Evolutionary conservation across 2,329 filamentous ascomycete species (phyloP).

Genomic region (Pestalotiopsis sp.): DNA sequence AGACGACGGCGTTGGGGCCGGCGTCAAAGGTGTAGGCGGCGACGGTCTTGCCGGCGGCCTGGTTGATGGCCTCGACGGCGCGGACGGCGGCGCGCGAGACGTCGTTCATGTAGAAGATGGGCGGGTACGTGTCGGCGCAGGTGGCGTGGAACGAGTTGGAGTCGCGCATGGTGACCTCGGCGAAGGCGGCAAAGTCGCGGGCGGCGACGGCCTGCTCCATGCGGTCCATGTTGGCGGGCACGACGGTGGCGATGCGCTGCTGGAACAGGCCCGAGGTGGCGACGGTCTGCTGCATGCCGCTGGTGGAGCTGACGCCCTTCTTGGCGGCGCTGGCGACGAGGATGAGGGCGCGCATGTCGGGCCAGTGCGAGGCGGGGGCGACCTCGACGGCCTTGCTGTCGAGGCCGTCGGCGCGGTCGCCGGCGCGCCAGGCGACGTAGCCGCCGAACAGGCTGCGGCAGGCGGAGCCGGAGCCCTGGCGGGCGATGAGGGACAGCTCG

Average conservation of each 20-base stretch:
- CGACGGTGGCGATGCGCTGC: conserved; percentile 72
- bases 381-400: conserved; percentile 90
- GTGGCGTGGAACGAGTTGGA: conserved; percentile 96
- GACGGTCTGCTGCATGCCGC: conserved; percentile 97
- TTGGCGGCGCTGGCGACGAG: conserved; percentile 91
- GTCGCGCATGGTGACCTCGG: conserved; percentile 91
- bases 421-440: conserved; percentile 93
- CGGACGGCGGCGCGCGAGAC: conserved; percentile 84
- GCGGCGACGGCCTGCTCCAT: conserved; percentile 82
- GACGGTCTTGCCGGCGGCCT: conserved; percentile 73
- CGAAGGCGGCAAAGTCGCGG: conserved; percentile 84
- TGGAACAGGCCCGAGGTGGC: conserved; percentile 87
- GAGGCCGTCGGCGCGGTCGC: conserved; percentile 72
- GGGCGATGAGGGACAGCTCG: conserved; percentile 84
- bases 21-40: conserved; percentile 98
- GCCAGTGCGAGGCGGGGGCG: conserved; percentile 89
- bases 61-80: conserved; percentile 87
- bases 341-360: conserved; percentile 88
- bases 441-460: conserved; percentile 93
- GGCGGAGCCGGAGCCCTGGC: conserved; percentile 92
- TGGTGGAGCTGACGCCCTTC: conserved; percentile 91
- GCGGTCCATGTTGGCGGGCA: conserved; percentile 78
- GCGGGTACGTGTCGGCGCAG: conserved; percentile 92
- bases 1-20: conserved; percentile 94
- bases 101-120: conserved; percentile 99